Percentiles rank a stretch among this genome's conserved stretches.
Conservation (phyloP, 2,329 filamentous ascomycete genomes). For the Epichloe typhina region DNA sequence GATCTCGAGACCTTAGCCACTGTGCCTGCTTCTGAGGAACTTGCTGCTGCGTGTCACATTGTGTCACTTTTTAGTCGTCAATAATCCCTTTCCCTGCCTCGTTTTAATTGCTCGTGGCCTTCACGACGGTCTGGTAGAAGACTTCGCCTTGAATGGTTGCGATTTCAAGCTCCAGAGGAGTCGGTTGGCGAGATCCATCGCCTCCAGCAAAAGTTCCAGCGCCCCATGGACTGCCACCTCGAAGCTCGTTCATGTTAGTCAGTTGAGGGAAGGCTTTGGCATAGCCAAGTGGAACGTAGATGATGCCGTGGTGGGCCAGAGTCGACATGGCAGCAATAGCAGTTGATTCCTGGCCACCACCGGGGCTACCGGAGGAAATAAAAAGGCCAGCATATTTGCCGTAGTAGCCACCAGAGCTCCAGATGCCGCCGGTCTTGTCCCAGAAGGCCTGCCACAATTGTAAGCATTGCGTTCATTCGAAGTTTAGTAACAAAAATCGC, state of each 20-base stretch:
- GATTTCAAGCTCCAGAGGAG: slow-evolving; percentile 59
- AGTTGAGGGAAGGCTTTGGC: slow-evolving; percentile 61
- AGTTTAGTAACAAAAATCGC: no score
- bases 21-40: not conserved
- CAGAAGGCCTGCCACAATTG: slow-evolving; percentile 46
- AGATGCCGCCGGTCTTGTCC: slow-evolving; percentile 81
- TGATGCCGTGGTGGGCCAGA: slow-evolving; percentile 82
- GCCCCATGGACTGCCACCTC: slow-evolving; percentile 84
- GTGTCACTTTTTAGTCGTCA: not conserved
- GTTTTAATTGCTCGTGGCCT: slow-evolving; percentile 69
- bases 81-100: slow-evolving; percentile 25
- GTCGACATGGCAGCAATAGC: slow-evolving; percentile 71
- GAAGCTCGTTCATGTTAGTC: slow-evolving; percentile 61
- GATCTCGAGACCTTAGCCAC: not conserved
- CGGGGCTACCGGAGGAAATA: slow-evolving; percentile 69
- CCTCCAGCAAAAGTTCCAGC: slow-evolving; percentile 73
- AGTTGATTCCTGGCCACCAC: slow-evolving; percentile 90
- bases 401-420: slow-evolving; percentile 61
- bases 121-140: slow-evolving; percentile 68
- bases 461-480: not conserved
- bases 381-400: slow-evolving; percentile 91
- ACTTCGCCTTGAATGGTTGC: slow-evolving; percentile 71
- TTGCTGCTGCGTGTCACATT: not conserved
- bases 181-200: slow-evolving; percentile 77
- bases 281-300: slow-evolving; percentile 93